Percentiles rank a stretch among this genome's conserved stretches.
These are phyloP conservation scores for Mayamaea pseudoterrestris DNA, from an alignment of 108 stramenopile genomes.

Conservation along the genomic window DNA sequence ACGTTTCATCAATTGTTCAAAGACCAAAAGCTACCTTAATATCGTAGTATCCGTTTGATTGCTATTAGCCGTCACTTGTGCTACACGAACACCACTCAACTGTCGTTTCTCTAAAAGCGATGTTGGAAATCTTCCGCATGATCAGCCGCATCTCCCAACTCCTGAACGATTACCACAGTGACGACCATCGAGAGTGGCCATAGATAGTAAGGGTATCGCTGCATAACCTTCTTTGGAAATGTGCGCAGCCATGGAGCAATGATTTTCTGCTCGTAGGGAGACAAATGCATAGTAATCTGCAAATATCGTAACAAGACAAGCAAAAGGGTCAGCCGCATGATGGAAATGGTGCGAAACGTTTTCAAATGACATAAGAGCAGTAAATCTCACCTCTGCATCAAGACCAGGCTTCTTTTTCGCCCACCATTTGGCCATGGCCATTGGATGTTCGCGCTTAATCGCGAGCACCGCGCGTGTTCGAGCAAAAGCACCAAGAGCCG, in stretches of 20 bases:
- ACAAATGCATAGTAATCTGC: slow-evolving; percentile 1
- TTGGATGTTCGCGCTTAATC: not conserved
- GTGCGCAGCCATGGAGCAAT: not conserved
- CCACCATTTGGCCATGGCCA: slow-evolving; percentile 3
- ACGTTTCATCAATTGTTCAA: too few relatives aligned
- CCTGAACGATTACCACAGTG: not conserved
- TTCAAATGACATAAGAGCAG: too few relatives aligned
- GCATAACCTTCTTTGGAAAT: not conserved
- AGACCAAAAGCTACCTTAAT: too few relatives aligned
- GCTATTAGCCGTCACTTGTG: too few relatives aligned
- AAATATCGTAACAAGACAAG: not conserved
- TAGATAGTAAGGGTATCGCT: not conserved
- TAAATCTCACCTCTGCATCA: not conserved
- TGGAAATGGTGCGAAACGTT: too few relatives aligned
- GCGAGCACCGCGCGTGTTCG: not conserved
- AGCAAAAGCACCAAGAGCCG: not conserved
- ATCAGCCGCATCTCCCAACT: too few relatives aligned
- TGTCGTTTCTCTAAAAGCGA: too few relatives aligned
- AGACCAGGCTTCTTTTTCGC: not conserved
- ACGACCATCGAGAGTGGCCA: not conserved
- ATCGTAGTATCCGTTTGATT: too few relatives aligned
- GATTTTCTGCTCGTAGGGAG: not conserved
- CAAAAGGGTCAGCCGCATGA: too few relatives aligned
- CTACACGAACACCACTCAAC: too few relatives aligned
- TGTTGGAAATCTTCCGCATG: too few relatives aligned